Conservation (phyloP, 73 alveolate species). For the Effrenium voratum region DNA sequence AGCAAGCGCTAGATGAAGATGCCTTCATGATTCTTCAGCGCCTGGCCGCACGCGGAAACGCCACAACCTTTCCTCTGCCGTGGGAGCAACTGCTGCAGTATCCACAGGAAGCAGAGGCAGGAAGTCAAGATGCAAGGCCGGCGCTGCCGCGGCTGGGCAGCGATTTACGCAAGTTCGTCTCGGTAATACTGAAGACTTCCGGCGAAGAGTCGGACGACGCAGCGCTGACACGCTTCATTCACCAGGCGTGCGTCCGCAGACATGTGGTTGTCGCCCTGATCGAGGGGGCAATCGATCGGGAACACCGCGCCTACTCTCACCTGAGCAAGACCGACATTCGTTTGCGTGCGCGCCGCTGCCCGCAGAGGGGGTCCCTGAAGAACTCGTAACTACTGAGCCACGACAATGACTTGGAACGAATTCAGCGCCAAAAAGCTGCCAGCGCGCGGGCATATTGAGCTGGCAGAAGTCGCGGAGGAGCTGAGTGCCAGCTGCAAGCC, state of each 20-base stretch:
- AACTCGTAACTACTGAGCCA: too few species aligned
- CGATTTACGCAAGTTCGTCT: not conserved
- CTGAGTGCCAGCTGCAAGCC: not conserved
- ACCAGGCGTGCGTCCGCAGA: not conserved
- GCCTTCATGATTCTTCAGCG: not conserved
- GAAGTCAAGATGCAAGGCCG: not conserved
- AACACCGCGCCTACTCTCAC: not conserved
- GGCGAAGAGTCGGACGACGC: not conserved
- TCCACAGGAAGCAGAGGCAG: not conserved
- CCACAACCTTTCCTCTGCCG: conserved; percentile 23
- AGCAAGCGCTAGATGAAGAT: not conserved
- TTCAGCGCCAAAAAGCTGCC: not conserved
- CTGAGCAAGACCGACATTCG: not conserved
- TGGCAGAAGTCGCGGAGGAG: not conserved
- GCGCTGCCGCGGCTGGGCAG: not conserved
- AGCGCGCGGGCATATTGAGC: not conserved
- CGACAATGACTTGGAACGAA: not conserved
- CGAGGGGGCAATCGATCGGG: not conserved
- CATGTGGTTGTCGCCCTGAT: not conserved
- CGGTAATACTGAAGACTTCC: not conserved
- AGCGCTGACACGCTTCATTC: not conserved
- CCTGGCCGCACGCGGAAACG: conserved; percentile 15
- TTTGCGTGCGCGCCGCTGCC: not conserved
- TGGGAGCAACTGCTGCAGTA: conserved; percentile 2
- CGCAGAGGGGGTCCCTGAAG: conserved; percentile 1